Evolutionary conservation across 2,329 filamentous ascomycete species (phyloP), one percentile per base, ranked within the genome.

Genomic region (Phaeosphaeria sp.): DNA sequence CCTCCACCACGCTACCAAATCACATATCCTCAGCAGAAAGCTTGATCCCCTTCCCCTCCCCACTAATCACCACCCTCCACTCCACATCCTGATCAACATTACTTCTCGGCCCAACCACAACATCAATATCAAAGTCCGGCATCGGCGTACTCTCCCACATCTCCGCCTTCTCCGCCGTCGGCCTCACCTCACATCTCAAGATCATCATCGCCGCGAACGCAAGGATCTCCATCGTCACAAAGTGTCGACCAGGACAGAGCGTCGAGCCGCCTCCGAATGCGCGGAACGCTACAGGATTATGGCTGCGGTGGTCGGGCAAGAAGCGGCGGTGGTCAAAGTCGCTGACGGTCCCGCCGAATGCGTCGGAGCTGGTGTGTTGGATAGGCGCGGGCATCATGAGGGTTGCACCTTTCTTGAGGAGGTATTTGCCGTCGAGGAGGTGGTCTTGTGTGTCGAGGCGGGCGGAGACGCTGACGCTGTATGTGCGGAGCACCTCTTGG

Each of bases 401-500:
- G 1, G 66, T 70, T 15, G 51, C 57, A 64, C 42, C 42, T 44
- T 44, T 44, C 21, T 44, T 44, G 7, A 44, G 18, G 18, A 44
- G 42, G 17, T 44, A 75, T 46, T 62, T 50, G 22, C 64, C 58
- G 13, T 71, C 64, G 2, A 78, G 62, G 18, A 73, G 42, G 13
- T 64, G 64, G 50, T 78, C 77, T 45, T 76, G 55, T 54, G 69
- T 64, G 5, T 77, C 73, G 30, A 68, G 39, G 1, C 77, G 64
- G 13, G 61, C 48, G n/a, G 74, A 77, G 21, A 66, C 66, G 0
- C 69, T 75, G 45, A 74, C 72, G 3, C 68, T 69, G 22, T 67
- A 59, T 42, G 68, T 57, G 6, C 79, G 77, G 15, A 81, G 72
- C 5, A 72, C 68, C 63, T 81, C 79, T 51, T 80, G 72, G 47